Base-by-base conservation (phyloP, 495 filamentous ascomycete species). In the Evansstolkia leycettana region DNA sequence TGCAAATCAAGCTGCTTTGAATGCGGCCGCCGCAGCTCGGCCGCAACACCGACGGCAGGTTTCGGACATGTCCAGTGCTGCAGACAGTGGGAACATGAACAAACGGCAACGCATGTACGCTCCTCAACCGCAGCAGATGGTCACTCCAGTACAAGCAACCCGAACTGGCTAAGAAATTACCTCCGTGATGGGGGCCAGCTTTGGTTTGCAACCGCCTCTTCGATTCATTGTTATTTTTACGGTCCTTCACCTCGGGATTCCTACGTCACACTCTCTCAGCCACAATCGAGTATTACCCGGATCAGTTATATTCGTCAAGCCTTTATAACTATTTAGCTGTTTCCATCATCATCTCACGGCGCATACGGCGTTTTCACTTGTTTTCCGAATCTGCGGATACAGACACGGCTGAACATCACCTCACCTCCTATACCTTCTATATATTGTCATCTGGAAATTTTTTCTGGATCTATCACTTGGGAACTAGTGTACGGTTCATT, bases 41-140 rank as follows among this genome's bases (percentile, higher is more conserved):
- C 54, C 58, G 29, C 67, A 58, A 31, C 75, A 77, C 41, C 64
- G 79, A 45, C 64, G 79, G 49, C 74, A 77, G 31, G 69, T 82
- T 23, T 80, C 76, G 8, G 78, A 83, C 16, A 75, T 84, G 55
- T 61, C 70, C 3, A 69, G 75, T 34, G 69, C 56, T 7, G 50
- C 59, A 14, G 75, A 76, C 10, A 65, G 72, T 26, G 51, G 62
- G 8, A 67, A 64, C 33, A 65, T 73, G 46, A 52, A 62, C 7
- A 80, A 79, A 47, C 62, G 78, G 42, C 77, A 76, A 50, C 72
- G 76, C 36, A 70, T 82, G 60, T 82, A 78, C 46, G 50, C 67
- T 5, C 69, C 68, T 31, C 55, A 53, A 9, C 58, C 58, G 17
- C 64, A 60, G 17, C 55, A 57, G 38, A 67, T 74, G 60, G 57